phyloP scores from a whole-genome alignment of 805 yeast genomes.

The Aciculoconidium aculeatum region DNA sequence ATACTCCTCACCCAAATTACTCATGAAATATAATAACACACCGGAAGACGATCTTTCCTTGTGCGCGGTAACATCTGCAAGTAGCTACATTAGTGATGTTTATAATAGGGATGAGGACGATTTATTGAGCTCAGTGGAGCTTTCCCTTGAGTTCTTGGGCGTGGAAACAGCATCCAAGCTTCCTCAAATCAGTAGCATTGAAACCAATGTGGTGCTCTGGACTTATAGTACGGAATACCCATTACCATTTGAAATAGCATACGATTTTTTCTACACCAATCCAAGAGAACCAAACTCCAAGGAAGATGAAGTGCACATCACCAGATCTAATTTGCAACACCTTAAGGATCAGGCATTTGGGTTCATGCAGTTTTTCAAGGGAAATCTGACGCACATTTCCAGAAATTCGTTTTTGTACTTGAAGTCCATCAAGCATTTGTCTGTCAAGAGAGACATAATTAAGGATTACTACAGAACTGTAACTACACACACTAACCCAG shows the following conservation, averaged over 20 bases:
- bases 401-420: slow-evolving; percentile 30
- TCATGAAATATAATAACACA: slow-evolving; percentile 31
- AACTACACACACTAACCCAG: slow-evolving; percentile 19
- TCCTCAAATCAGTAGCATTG: slow-evolving; percentile 30
- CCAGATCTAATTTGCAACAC: slow-evolving; percentile 29
- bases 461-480: slow-evolving; percentile 29
- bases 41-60: slow-evolving; percentile 7
- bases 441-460: slow-evolving; percentile 35
- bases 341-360: slow-evolving; percentile 29
- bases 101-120: slow-evolving; percentile 25
- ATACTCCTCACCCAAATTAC: slow-evolving; percentile 32
- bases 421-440: slow-evolving; percentile 32
- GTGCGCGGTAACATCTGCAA: slow-evolving; percentile 11
- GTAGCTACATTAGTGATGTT: slow-evolving; percentile 23
- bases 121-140: slow-evolving; percentile 16
- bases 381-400: slow-evolving; percentile 26
- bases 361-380: slow-evolving; percentile 30
- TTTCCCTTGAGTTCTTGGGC: slow-evolving; percentile 24
- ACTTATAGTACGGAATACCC: slow-evolving; percentile 36
- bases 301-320: slow-evolving; percentile 24
- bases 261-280: slow-evolving; percentile 36
- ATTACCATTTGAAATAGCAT: slow-evolving; percentile 32
- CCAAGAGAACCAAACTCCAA: slow-evolving; percentile 9
- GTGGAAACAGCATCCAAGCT: slow-evolving; percentile 19
- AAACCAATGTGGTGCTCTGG: slow-evolving; percentile 35